Evolutionary conservation across 768 basidiomycete genomes (phyloP), one percentile per base, ranked within the genome.

Genomic region (Myochromella boudieri): DNA sequence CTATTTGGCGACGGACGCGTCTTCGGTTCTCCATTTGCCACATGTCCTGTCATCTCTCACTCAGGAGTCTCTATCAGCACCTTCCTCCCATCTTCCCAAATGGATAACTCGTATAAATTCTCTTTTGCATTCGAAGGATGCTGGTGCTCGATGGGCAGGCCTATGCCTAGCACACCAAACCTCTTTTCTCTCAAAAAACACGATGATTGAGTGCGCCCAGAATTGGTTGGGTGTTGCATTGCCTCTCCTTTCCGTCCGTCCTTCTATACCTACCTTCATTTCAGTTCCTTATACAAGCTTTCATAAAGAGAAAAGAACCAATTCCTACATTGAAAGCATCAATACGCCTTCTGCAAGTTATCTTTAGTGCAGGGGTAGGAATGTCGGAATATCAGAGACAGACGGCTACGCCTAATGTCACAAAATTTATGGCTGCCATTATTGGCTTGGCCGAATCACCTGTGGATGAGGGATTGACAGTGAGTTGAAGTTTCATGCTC

Each of bases 341-440:
- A 10, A 76, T 88, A n/a, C 74, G 82, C 36, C 79, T 91, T 14
- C 57, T 88, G 38, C 64, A 76, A 32, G 65, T 74, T 17, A 74
- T 93, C 3, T 86, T 91, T 58, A 76, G 74, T 21, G 69, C 68
- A 42, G 80, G 84, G 2, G 66, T 67, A 18, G 78, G 81, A 60
- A 69, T 79, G n/a, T 70, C 82, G 24, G 91, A 92, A 63, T 92
- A 91, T 63, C 87, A 91, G 60, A 74, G 91, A 59, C 90, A 92
- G 63, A 70, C 91, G 3, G 78, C 78, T 27, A 70, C 74, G 4
- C 90, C 91, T 2, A 82, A 82, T 56, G 73, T 91, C 20, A 74
- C 83, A 14, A 92, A 90, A 67, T 82, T 86, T 61, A 81, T 81
- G 21, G 55, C 69, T 32, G 77, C 79, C 3, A 66, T 91, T 26